These are phyloP conservation scores for Pseudocercospora cruenta DNA, from an alignment of 2,329 filamentous ascomycete genomes.

Conservation along the genomic window DNA sequence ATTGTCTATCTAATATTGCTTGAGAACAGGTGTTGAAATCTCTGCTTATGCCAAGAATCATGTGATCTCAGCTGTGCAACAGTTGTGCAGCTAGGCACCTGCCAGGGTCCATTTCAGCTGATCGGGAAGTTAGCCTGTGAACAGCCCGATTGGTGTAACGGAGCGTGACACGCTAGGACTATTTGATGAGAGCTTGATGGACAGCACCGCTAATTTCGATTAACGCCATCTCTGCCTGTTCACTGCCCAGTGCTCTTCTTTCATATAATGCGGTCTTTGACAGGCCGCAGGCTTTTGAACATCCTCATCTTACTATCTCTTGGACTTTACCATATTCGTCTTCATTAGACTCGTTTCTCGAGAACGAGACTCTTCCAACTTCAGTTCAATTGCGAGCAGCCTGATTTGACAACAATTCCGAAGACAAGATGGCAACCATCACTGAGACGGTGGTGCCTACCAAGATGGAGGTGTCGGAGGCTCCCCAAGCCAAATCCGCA, in stretches of 20 bases:
- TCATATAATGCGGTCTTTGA: slow-evolving; percentile 3
- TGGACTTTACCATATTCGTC: slow-evolving; percentile 3
- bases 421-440: slow-evolving; percentile 1
- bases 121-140: not conserved
- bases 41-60: no score
- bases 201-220: not conserved
- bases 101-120: not conserved
- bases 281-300: not conserved
- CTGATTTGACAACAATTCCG: not conserved
- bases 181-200: slow-evolving; percentile 1
- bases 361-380: not conserved
- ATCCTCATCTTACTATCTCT: slow-evolving; percentile 1
- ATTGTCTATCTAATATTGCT: no score
- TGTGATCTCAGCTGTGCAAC: no score
- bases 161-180: not conserved
- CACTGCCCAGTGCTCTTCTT: not conserved
- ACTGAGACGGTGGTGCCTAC: not conserved
- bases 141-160: slow-evolving; percentile 5
- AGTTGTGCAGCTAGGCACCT: not conserved
- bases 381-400: not conserved
- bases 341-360: not conserved
- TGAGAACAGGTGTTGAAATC: no score
- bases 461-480: slow-evolving; percentile 6
- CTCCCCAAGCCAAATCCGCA: slow-evolving; percentile 18
- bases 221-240: not conserved